Conservation (phyloP, 768 basidiomycete genomes). For the Cytidiella melzeri region DNA sequence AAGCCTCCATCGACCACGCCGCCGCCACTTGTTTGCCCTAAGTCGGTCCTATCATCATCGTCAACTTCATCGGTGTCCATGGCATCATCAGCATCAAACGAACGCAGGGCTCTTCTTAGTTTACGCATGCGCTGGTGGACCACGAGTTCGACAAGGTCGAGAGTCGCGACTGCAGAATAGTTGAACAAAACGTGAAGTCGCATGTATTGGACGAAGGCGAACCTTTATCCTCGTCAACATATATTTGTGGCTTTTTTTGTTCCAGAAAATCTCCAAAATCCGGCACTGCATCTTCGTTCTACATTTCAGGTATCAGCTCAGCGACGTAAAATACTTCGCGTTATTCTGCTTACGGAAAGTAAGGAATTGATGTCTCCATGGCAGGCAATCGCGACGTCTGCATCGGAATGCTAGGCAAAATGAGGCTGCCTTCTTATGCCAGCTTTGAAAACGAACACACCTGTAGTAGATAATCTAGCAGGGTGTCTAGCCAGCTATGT, state of each 20-base stretch:
- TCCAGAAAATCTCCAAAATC: not conserved
- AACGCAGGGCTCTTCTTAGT: no score
- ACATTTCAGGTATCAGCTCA: no score
- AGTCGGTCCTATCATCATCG: no score
- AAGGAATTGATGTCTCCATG: constrained; percentile 7
- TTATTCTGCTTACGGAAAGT: constrained; percentile 7
- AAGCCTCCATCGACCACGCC: not conserved
- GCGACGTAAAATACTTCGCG: no score
- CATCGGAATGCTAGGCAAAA: constrained; percentile 4
- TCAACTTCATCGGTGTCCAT: constrained; percentile 6
- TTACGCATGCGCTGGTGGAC: not conserved
- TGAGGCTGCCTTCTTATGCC: not conserved
- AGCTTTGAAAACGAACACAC: not conserved
- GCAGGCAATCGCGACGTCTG: constrained; percentile 14
- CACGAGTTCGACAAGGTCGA: not conserved
- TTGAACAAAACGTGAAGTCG: no score
- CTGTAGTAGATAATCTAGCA: constrained; percentile 19
- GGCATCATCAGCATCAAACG: no score
- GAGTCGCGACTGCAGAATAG: not conserved
- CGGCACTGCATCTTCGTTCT: no score
- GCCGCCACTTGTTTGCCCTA: no score
- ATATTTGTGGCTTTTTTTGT: not conserved
- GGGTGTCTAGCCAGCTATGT: constrained; percentile 5
- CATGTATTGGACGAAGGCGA: no score
- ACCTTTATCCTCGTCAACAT: not conserved